Evolutionary conservation across 352 stramenopile genomes (phyloP).

Genomic region (Phytopythium boreale): DNA sequence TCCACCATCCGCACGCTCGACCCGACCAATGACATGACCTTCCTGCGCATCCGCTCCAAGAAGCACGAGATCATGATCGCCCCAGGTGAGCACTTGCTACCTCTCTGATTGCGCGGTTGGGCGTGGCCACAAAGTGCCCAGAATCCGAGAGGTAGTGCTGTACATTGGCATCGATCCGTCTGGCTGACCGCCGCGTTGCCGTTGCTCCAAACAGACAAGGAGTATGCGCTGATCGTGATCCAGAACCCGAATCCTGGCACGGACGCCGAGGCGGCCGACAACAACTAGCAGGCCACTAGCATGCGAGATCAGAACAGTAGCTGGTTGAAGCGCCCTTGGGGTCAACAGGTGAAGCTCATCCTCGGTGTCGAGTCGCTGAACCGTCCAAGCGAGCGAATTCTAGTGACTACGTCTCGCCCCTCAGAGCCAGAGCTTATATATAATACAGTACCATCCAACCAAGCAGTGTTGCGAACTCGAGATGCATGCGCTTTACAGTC

Average conservation of each 20-base stretch:
- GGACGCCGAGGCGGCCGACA: constrained; percentile 30
- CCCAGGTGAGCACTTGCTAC: constrained; percentile 34
- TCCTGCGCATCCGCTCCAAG: constrained; percentile 92
- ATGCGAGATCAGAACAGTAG: not conserved
- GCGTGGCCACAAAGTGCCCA: not conserved
- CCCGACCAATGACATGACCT: constrained; percentile 92
- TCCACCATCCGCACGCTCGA: constrained; percentile 90
- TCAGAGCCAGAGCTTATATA: not conserved
- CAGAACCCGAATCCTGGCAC: constrained; percentile 83
- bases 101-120: not conserved
- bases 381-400: not conserved
- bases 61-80: constrained; percentile 95
- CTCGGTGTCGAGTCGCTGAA: not conserved
- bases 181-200: constrained; percentile 1
- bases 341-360: too few relatives aligned
- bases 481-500: not conserved
- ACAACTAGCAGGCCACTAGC: constrained; percentile 7
- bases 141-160: not conserved
- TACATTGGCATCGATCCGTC: constrained; percentile 7
- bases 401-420: not conserved
- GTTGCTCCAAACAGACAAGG: constrained; percentile 62
- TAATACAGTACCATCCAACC: not conserved
- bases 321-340: too few relatives aligned
- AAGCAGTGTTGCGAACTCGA: not conserved
- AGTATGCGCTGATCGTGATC: constrained; percentile 93